Evolutionary conservation across 78 protist species (phyloP).

Genomic region (Pigoraptor vietnamica): DNA sequence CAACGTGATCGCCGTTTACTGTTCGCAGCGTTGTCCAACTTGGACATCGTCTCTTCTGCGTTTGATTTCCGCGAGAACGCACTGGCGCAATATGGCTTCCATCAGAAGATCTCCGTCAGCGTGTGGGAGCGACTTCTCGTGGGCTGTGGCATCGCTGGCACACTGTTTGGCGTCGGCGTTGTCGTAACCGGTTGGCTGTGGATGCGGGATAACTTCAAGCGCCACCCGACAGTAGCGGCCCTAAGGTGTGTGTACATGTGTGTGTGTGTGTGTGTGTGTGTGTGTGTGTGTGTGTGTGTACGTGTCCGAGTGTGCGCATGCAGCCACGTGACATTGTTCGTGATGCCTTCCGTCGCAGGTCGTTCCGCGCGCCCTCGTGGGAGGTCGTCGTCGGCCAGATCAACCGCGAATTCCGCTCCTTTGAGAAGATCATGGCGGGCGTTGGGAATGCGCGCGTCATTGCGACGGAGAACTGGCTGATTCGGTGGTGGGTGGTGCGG

Average conservation of each 20-base stretch:
- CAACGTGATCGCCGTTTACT: no score
- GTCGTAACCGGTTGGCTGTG: not conserved
- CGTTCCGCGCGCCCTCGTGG: not conserved
- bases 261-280: no score
- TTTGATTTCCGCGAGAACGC: not conserved
- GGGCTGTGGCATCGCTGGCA: no score
- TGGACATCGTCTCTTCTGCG: not conserved
- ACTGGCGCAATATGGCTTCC: not conserved
- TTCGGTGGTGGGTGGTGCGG: not conserved
- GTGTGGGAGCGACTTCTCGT: no score
- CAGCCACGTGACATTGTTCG: no score
- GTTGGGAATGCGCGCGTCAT: not conserved
- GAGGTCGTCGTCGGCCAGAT: not conserved
- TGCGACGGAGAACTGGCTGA: not conserved
- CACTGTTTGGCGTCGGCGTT: not conserved
- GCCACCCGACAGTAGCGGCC: not conserved
- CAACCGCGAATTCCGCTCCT: not conserved
- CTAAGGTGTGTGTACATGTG: not conserved
- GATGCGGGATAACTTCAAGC: not conserved
- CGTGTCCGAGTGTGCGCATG: no score
- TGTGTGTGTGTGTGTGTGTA: no score
- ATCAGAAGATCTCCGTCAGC: no score
- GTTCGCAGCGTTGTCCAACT: not conserved
- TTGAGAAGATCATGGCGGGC: not conserved
- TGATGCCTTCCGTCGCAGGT: no score